Percentiles rank a stretch among this genome's conserved stretches.
phyloP scores from a whole-genome alignment of 371 early-diverging fungal species.

The Actinomortierella wolfii region DNA sequence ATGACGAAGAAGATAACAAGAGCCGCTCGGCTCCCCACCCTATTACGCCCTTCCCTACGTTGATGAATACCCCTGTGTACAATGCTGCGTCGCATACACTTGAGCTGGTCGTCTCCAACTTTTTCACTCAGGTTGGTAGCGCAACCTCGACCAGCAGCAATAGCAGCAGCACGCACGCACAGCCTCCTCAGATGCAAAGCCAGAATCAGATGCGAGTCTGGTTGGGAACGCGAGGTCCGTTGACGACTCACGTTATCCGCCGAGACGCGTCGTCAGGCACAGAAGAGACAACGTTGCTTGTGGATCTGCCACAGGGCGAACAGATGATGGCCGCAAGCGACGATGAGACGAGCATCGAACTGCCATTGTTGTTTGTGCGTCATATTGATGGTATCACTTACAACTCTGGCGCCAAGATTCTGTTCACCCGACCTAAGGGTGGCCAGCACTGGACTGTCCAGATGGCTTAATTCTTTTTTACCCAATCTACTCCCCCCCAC shows the following conservation, averaged over 20 bases:
- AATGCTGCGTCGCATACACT: conserved; percentile 39
- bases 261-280: conserved; percentile 6
- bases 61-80: conserved; percentile 44
- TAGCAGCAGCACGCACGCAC: too few relatives aligned
- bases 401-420: conserved; percentile 42
- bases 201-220: conserved; percentile 41
- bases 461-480: conserved; percentile 15
- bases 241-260: conserved; percentile 41
- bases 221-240: conserved; percentile 44
- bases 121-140: conserved; percentile 25
- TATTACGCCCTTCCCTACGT: conserved; percentile 46
- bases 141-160: conserved; percentile 6
- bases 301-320: conserved; percentile 26
- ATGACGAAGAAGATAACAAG: neutral
- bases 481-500: too few relatives aligned
- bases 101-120: conserved; percentile 41
- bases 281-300: conserved; percentile 35
- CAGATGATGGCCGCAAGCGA: conserved; percentile 2
- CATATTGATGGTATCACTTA: conserved; percentile 39
- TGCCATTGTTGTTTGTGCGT: conserved; percentile 43
- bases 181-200: neutral
- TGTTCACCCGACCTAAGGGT: conserved; percentile 32
- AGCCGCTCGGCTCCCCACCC: conserved; percentile 18
- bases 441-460: conserved; percentile 33
- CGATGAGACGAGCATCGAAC: conserved; percentile 26